Percentiles rank a stretch among this genome's conserved stretches.
Conservation (phyloP, 345 rosid genomes). For the Murraya paniculata region DNA sequence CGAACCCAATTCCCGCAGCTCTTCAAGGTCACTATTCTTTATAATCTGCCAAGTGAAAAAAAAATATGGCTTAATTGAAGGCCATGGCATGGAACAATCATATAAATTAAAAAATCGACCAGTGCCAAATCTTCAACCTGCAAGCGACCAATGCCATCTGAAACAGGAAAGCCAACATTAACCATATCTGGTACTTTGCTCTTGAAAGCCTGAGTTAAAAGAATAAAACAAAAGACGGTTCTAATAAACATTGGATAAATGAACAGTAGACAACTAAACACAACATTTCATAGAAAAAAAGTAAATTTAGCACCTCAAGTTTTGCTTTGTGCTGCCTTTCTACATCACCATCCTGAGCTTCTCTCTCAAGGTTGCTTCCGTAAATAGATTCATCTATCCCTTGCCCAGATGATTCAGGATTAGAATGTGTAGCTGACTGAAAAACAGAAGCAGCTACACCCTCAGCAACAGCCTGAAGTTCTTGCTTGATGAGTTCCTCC, state of each 20-base stretch:
- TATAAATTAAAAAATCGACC: slow-evolving; percentile 8
- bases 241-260: neutral
- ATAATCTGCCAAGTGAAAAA: slow-evolving; percentile 43
- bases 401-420: slow-evolving; percentile 23
- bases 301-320: slow-evolving; percentile 44
- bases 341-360: slow-evolving; percentile 22
- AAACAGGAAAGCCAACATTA: slow-evolving; percentile 47
- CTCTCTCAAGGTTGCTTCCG: slow-evolving; percentile 28
- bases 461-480: slow-evolving; percentile 69
- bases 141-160: slow-evolving; percentile 56
- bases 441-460: slow-evolving; percentile 65
- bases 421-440: slow-evolving; percentile 32
- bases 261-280: neutral
- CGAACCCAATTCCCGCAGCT: slow-evolving; percentile 59
- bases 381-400: slow-evolving; percentile 25
- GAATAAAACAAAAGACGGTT: neutral
- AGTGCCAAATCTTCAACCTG: slow-evolving; percentile 43
- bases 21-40: slow-evolving; percentile 58
- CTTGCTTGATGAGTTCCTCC: slow-evolving; percentile 59
- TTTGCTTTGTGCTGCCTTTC: slow-evolving; percentile 42
- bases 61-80: slow-evolving; percentile 1
- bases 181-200: slow-evolving; percentile 39
- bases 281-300: neutral
- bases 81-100: neutral
- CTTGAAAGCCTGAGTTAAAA: slow-evolving; percentile 42